Conservation (phyloP, 2,329 filamentous ascomycete species). For the Colletotrichum simmondsii region DNA sequence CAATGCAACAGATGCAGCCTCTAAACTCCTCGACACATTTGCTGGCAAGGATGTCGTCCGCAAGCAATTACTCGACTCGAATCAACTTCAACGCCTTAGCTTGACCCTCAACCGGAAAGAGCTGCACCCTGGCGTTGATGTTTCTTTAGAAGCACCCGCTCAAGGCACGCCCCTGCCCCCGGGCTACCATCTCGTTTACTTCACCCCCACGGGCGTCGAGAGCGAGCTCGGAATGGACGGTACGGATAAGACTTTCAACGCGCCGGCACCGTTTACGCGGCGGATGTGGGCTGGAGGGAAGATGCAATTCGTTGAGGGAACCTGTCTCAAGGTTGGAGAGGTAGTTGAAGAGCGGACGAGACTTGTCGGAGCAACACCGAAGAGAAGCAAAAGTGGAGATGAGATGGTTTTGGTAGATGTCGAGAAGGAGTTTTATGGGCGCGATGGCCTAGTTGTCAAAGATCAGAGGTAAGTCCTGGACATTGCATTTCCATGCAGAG, state of each 20-base stretch:
- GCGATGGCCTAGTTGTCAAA: constrained; percentile 60
- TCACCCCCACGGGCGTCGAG: constrained; percentile 68
- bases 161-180: constrained; percentile 63
- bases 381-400: constrained; percentile 63
- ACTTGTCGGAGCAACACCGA: constrained; percentile 63
- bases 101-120: constrained; percentile 64
- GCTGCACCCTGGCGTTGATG: constrained; percentile 49
- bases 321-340: constrained; percentile 62
- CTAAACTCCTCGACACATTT: constrained; percentile 45
- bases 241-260: constrained; percentile 70
- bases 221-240: constrained; percentile 67
- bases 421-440: constrained; percentile 67
- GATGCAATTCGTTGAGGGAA: constrained; percentile 57
- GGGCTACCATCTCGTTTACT: constrained; percentile 73
- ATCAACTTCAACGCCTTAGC: constrained; percentile 71
- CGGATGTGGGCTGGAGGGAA: constrained; percentile 76
- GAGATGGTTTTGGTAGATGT: constrained; percentile 75
- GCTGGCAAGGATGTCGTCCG: constrained; percentile 40
- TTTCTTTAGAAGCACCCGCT: constrained; percentile 50
- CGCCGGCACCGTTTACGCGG: constrained; percentile 67
- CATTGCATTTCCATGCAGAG: too few relatives aligned
- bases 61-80: constrained; percentile 66
- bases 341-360: constrained; percentile 66
- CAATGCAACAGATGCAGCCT: constrained; percentile 39
- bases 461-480: constrained; percentile 58